phyloP scores from a whole-genome alignment of 108 stramenopile species.

The Heterococcus sp. region DNA sequence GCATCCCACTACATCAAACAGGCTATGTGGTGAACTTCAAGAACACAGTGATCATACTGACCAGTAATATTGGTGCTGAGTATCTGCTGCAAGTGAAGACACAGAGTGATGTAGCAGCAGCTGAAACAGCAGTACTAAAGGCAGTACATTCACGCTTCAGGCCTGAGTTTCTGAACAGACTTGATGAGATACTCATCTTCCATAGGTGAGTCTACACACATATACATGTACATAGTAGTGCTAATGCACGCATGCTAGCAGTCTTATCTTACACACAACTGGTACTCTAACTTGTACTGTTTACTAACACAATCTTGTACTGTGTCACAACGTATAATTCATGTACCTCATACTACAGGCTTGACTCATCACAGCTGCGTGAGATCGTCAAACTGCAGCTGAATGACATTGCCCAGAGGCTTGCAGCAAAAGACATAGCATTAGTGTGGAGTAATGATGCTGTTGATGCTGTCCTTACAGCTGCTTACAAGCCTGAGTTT shows the following conservation, averaged over 20 bases:
- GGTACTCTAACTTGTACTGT: no score
- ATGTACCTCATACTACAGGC: no score
- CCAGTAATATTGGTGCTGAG: constrained; percentile 78
- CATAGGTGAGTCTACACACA: constrained; percentile 47
- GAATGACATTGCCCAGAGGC: constrained; percentile 1
- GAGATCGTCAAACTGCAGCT: neutral
- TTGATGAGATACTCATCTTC: constrained; percentile 87
- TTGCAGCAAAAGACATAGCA: constrained; percentile 31
- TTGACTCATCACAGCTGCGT: neutral
- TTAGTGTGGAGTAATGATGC: constrained; percentile 26
- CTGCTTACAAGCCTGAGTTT: neutral
- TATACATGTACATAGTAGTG: no score
- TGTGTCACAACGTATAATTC: no score
- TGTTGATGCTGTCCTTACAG: constrained; percentile 18
- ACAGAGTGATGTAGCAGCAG: constrained; percentile 28
- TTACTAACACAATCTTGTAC: no score
- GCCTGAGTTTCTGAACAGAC: constrained; percentile 93
- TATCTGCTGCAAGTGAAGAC: constrained; percentile 52
- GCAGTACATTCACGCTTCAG: constrained; percentile 59
- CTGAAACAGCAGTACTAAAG: constrained; percentile 39
- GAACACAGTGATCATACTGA: constrained; percentile 83
- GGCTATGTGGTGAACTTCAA: constrained; percentile 84
- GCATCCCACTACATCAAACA: no score
- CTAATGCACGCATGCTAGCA: no score
- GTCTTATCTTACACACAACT: no score